Evolutionary conservation across 352 stramenopile genomes (phyloP).

Genomic region (Globisporangium viniferum): DNA sequence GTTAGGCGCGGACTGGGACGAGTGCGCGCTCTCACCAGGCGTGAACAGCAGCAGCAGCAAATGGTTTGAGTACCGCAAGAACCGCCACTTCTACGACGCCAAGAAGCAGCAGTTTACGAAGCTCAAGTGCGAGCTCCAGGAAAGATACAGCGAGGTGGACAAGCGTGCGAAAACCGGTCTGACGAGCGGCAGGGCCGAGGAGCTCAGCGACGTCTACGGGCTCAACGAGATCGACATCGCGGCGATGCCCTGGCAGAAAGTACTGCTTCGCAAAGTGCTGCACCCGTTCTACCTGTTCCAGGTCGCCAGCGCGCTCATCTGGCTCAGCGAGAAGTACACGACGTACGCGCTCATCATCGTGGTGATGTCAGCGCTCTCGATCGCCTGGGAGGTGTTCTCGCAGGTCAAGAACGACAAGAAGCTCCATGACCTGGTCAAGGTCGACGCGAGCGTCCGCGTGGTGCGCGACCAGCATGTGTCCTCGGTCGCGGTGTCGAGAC

Average conservation of each 20-base stretch:
- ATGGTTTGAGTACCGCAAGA: slow-evolving; percentile 75
- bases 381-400: slow-evolving; percentile 65
- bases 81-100: slow-evolving; percentile 59
- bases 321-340: slow-evolving; percentile 63
- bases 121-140: slow-evolving; percentile 55
- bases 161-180: slow-evolving; percentile 26
- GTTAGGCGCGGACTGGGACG: slow-evolving; percentile 29
- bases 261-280: slow-evolving; percentile 65
- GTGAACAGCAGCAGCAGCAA: slow-evolving; percentile 8
- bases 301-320: slow-evolving; percentile 59
- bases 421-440: slow-evolving; percentile 53
- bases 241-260: slow-evolving; percentile 36
- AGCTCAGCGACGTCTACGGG: slow-evolving; percentile 45
- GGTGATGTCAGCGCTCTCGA: slow-evolving; percentile 58
- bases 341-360: slow-evolving; percentile 69
- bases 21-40: slow-evolving; percentile 34
- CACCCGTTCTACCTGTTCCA: slow-evolving; percentile 86
- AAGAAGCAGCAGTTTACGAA: slow-evolving; percentile 47
- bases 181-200: slow-evolving; percentile 26
- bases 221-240: slow-evolving; percentile 56
- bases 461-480: slow-evolving; percentile 47
- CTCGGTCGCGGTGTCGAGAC: slow-evolving; percentile 35
- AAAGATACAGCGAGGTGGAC: slow-evolving; percentile 33
- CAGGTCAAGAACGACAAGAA: slow-evolving; percentile 62
- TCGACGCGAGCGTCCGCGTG: slow-evolving; percentile 56